These are phyloP conservation scores for Dactylellina leptospora DNA, from an alignment of 2,329 filamentous ascomycete species.

Conservation along the genomic window DNA sequence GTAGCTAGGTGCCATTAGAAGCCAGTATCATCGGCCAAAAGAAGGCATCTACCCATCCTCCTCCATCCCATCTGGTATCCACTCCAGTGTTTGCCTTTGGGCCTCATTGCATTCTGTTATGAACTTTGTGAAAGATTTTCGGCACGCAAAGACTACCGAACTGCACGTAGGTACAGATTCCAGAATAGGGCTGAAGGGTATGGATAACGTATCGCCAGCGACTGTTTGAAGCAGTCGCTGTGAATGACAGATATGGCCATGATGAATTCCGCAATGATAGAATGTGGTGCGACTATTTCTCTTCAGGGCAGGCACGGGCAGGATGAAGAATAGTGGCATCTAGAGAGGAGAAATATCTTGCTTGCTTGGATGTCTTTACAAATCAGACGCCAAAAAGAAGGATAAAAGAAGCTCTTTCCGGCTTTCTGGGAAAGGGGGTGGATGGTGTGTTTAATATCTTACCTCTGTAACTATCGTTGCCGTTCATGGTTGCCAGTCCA, in stretches of 20 bases:
- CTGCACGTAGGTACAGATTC: constrained; percentile 39
- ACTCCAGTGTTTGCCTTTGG: not conserved
- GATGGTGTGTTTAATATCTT: constrained; percentile 13
- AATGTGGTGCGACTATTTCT: constrained; percentile 34
- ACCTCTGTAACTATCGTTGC: constrained; percentile 51
- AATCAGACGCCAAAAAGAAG: constrained; percentile 54
- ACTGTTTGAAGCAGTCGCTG: constrained; percentile 31
- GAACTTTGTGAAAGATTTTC: not conserved
- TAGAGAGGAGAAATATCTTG: constrained; percentile 44
- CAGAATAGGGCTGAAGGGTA: constrained; percentile 43
- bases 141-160: constrained; percentile 31
- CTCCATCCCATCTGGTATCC: constrained; percentile 2
- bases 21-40: not conserved
- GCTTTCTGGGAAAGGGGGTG: constrained; percentile 19
- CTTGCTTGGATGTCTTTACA: constrained; percentile 53
- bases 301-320: constrained; percentile 27
- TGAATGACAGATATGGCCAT: constrained; percentile 36
- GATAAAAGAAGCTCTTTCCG: constrained; percentile 43
- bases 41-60: too few species aligned
- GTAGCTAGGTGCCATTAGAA: constrained; percentile 2
- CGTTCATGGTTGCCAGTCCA: constrained; percentile 36
- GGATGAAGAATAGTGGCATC: constrained; percentile 18
- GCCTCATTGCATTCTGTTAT: constrained; percentile 21
- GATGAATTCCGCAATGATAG: constrained; percentile 28
- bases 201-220: constrained; percentile 34